These are phyloP conservation scores for Aspergillus pseudoviridinutans DNA, from an alignment of 2,329 filamentous ascomycete genomes.

Conservation along the genomic window DNA sequence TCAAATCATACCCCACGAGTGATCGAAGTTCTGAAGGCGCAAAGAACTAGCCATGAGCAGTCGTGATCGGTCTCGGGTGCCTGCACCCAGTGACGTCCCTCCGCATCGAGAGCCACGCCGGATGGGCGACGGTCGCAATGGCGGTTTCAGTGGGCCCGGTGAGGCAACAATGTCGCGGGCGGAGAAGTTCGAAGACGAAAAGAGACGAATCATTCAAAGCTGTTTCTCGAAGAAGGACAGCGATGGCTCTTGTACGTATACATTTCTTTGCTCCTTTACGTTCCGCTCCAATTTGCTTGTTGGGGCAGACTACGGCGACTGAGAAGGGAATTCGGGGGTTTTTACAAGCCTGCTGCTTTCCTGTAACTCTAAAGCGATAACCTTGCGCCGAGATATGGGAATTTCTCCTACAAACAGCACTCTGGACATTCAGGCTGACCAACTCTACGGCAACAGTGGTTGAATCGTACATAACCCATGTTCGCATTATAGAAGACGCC, in stretches of 20 bases:
- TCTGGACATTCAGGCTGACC: not conserved
- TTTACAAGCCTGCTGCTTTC: not conserved
- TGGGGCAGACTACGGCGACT: slow-evolving; percentile 1
- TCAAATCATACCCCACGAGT: slow-evolving; percentile 17
- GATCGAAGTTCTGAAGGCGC: slow-evolving; percentile 19
- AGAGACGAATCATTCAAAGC: slow-evolving; percentile 87
- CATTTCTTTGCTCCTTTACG: slow-evolving; percentile 10
- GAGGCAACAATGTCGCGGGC: slow-evolving; percentile 49
- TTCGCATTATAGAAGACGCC: slow-evolving; percentile 83
- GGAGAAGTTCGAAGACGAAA: slow-evolving; percentile 94
- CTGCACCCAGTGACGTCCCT: slow-evolving; percentile 25
- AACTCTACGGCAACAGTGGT: slow-evolving; percentile 49
- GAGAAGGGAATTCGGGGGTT: not conserved
- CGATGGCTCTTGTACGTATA: slow-evolving; percentile 72
- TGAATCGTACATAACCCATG: slow-evolving; percentile 98
- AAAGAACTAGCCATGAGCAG: slow-evolving; percentile 31
- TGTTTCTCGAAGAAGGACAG: slow-evolving; percentile 88
- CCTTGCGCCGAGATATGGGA: not conserved
- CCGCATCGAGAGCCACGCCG: slow-evolving; percentile 31
- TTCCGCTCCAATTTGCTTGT: slow-evolving; percentile 10
- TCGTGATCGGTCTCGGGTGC: slow-evolving; percentile 33
- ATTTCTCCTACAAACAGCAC: not conserved
- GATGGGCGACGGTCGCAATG: slow-evolving; percentile 32
- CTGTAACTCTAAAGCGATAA: not conserved
- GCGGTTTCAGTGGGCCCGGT: slow-evolving; percentile 20